Base-by-base conservation (phyloP, 306 rosid species). In the Purshia tridentata region DNA sequence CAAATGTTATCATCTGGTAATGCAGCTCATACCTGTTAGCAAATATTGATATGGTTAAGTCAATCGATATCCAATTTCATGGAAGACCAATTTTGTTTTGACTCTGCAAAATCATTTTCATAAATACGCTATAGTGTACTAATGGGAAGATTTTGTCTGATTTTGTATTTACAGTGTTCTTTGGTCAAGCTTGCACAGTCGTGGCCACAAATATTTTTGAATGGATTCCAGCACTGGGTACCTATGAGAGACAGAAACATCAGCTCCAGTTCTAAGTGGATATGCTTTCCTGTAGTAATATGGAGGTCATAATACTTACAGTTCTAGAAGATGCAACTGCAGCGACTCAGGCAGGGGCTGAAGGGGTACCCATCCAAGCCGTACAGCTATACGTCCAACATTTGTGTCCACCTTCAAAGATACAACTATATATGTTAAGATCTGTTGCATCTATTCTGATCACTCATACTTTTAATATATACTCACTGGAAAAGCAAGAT, bases 361-460 rank as follows among this genome's bases (percentile, higher is more conserved):
- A 71, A 95, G 98, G 68, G 99, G 99, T 51, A 95, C 99, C 99
- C 99, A 95, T 84, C 99, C 99, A 72, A 95, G 79, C 77, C 99
- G 84, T 75, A 95, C 99, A 35, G 98, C 99, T 77, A 95, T 95
- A 9, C 99, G 98, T 69, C 99, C 99, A 67, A 95, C 99, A 84
- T 95, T 95, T 80, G 99, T 95, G 86, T 95, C 99, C 77, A 95
- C 99, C 99, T 95, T 75, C 77, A 76, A 61, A 82, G 69, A 65
- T 53, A 67, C 42, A 64, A 47, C 60, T 19, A 42, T 76, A 16
- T 64, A 42, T 55, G 37, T 72, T 72, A n/a, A 85, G 70, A 77
- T 67, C 55, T 57, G 48, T 81, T 75, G 52, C 58, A 48, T 69
- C 50, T 77, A 29, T 82, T 56, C 57, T 65, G 23, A 53, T 71